Percentiles rank a stretch among this genome's conserved stretches.
Evolutionary conservation across 2,329 filamentous ascomycete genomes (phyloP).

Genomic region (Phialocephala subalpina): DNA sequence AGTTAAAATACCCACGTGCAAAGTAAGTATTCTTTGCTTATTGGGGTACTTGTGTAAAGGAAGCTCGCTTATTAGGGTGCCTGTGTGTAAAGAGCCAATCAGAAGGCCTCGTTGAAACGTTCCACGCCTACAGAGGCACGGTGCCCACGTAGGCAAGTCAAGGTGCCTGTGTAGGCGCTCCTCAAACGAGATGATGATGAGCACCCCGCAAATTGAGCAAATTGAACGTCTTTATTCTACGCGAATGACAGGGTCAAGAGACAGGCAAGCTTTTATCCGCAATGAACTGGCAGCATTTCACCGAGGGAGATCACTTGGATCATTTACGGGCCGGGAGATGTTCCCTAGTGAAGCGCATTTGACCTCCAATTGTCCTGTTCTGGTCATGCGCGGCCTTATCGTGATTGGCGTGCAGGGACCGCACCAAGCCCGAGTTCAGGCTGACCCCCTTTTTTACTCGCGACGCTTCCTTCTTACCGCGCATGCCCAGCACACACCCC

Average conservation of each 20-base stretch:
- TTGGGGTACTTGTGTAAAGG: too few relatives aligned
- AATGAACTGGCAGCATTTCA: neutral
- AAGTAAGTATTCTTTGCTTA: too few relatives aligned
- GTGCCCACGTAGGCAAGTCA: too few relatives aligned
- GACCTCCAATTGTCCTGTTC: neutral
- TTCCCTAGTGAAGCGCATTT: neutral
- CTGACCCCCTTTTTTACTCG: constrained; percentile 2
- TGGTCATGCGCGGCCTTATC: constrained; percentile 15
- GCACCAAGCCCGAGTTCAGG: neutral
- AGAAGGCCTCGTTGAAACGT: too few relatives aligned
- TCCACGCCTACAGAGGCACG: too few relatives aligned
- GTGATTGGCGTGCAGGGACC: constrained; percentile 10
- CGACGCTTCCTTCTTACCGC: neutral
- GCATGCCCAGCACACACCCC: neutral
- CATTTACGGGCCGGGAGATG: constrained; percentile 1
- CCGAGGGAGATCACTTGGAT: constrained; percentile 6
- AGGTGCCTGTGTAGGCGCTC: too few relatives aligned
- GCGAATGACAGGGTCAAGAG: constrained; percentile 10
- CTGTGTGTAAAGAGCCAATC: too few relatives aligned
- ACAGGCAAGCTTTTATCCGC: neutral
- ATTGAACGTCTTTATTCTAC: neutral
- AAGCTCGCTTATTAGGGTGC: too few relatives aligned
- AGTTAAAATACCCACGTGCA: too few relatives aligned
- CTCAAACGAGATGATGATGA: constrained; percentile 6
- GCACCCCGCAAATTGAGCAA: constrained; percentile 7